Percentiles rank a stretch among this genome's conserved stretches.
phyloP scores from a whole-genome alignment of 2,329 filamentous ascomycete genomes.

The Microdochium bolleyi region DNA sequence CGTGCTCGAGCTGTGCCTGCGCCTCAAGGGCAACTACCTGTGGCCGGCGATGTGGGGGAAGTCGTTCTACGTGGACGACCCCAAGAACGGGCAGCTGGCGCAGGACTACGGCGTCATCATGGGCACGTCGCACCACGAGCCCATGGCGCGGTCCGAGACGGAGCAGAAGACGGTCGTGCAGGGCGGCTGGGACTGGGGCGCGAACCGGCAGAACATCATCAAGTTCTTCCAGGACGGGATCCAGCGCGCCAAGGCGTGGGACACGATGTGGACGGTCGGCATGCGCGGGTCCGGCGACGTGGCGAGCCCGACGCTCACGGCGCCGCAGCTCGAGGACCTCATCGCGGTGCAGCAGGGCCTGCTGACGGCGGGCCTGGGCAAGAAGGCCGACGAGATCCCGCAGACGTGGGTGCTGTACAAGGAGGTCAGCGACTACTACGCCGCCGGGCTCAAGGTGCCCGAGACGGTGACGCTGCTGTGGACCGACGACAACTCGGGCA shows the following conservation, averaged over 20 bases:
- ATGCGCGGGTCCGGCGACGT: conserved; percentile 50
- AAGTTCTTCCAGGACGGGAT: conserved; percentile 44
- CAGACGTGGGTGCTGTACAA: conserved; percentile 47
- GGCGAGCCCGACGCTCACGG: conserved; percentile 22
- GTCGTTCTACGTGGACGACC: conserved; percentile 67
- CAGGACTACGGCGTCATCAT: conserved; percentile 70
- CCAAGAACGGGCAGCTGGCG: conserved; percentile 58
- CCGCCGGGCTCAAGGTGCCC: conserved; percentile 46
- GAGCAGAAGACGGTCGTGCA: conserved; percentile 19
- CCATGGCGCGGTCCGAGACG: conserved; percentile 49
- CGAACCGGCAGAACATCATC: conserved; percentile 42
- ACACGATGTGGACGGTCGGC: conserved; percentile 40
- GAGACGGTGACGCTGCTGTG: conserved; percentile 51
- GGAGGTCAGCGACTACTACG: conserved; percentile 47
- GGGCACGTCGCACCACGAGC: conserved; percentile 66
- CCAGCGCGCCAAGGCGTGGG: conserved; percentile 39
- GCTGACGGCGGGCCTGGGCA: conserved; percentile 8
- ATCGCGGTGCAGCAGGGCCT: conserved; percentile 24
- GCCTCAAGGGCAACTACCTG: conserved; percentile 64
- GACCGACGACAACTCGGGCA: conserved; percentile 52
- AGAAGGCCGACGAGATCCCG: conserved; percentile 24
- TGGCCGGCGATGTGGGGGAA: conserved; percentile 67
- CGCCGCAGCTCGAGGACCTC: conserved; percentile 37
- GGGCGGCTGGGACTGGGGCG: conserved; percentile 46
- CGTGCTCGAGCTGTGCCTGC: conserved; percentile 64